Evolutionary conservation across 2,329 filamentous ascomycete genomes (phyloP).

Genomic region (Botrytis fabae): DNA sequence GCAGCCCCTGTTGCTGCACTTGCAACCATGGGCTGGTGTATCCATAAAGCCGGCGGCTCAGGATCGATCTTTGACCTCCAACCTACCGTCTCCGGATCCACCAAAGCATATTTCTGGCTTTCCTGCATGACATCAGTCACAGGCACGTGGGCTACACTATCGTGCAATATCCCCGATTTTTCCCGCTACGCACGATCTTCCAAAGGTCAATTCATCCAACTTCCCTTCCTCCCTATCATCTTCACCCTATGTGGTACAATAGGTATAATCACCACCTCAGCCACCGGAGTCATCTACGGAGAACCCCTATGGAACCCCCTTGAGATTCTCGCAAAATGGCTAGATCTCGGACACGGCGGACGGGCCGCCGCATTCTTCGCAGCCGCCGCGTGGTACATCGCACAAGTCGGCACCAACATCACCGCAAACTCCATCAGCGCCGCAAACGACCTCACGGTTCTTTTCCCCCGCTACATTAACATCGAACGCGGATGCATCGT

Average conservation of each 20-base stretch:
- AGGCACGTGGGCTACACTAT: conserved; percentile 39
- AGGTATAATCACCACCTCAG: conserved; percentile 60
- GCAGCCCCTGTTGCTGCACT: conserved; percentile 60
- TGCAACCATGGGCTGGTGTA: conserved; percentile 63
- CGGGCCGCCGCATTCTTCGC: conserved; percentile 50
- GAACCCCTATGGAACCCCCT: conserved; percentile 53
- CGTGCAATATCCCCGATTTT: conserved; percentile 43
- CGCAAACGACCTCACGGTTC: conserved; percentile 57
- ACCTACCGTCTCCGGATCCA: conserved; percentile 34
- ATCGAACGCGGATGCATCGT: conserved; percentile 57
- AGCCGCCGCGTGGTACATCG: conserved; percentile 54
- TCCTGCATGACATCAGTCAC: conserved; percentile 39
- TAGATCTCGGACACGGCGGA: conserved; percentile 47
- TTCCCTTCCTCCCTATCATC: conserved; percentile 36
- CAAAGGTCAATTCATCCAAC: conserved; percentile 45
- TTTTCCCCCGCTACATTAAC: conserved; percentile 55
- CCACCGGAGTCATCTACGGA: conserved; percentile 54
- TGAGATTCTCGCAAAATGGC: conserved; percentile 48
- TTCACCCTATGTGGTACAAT: conserved; percentile 43
- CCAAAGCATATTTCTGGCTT: conserved; percentile 37
- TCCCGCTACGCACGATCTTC: conserved; percentile 38
- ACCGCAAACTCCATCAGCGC: conserved; percentile 56
- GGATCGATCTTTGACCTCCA: conserved; percentile 35
- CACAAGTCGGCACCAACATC: conserved; percentile 57
- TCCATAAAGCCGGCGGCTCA: conserved; percentile 54